Base-by-base conservation (phyloP, 2,329 filamentous ascomycete genomes). In the Calonectria ilicicola region DNA sequence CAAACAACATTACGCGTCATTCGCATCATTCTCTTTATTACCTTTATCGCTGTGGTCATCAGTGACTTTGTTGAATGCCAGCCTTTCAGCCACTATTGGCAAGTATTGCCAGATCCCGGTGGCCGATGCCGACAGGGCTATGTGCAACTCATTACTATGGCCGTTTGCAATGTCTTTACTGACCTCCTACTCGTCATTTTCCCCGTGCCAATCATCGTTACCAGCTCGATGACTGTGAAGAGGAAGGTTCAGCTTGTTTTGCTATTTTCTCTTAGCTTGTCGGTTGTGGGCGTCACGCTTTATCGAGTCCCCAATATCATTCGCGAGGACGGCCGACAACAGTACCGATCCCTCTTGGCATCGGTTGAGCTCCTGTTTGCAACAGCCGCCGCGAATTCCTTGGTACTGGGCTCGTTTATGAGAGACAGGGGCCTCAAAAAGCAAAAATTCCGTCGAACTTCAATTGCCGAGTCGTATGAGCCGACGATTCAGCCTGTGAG, bases 351-450 rank as follows among this genome's bases (percentile, higher is more conserved):
- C 0, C 90, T 98, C 1, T 89, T 97, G 75, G 97, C 97, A 5
- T 98, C 96, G 0, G 89, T 97, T 21, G 97, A 99, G 81, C 93
- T 98, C 9, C 88, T 98, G 1, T 96, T 96, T 64, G 96, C 97
- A 6, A 94, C 96, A 0, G 91, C 92, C 0, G 93, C 97, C 0
- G 94, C 96, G 15, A 99, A 98, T 81, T 93, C 93, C 3, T 89
- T 99, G 23, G 94, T 98, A 1, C 90, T 99, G 3, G 96, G 96
- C 15, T 98, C 96, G 0, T 98, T 98, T 80, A 92, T 98, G 32
- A 91, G 96, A 17, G 96, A 98, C 82, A 91, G 95, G 66, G 97
- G 97, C 29, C 87, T 95, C 47, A 98, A 98, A 87, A 98, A 97
- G 84, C 89, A 90, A 69, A 97, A 95, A 81, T 98, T 94, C 85